Base-by-base conservation (phyloP, 495 filamentous ascomycete species). In the Xylaria curta region DNA sequence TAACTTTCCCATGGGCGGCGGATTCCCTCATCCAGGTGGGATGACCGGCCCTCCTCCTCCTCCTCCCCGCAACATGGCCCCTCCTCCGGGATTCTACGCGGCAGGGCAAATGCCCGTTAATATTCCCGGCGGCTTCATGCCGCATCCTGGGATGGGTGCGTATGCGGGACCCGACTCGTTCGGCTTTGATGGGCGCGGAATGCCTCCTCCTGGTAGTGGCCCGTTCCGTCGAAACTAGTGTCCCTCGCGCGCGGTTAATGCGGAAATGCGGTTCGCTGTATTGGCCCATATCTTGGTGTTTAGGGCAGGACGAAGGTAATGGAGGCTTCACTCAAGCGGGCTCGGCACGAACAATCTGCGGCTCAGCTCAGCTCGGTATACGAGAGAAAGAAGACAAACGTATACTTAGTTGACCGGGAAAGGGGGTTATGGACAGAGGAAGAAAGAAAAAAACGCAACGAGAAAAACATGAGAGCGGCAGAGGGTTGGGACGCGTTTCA, bases 151-250 rank as follows among this genome's bases (percentile, higher is more conserved):
- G 7, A 85, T 88, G 80, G 81, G 80, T 58, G 81, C 81, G 1
- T 87, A 86, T 71, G 84, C 81, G 64, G 84, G 81, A 8, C 85
- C 84, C 5, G 85, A 82, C n/a, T 82, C 79, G 17, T 76, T 77
- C 49, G 82, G 81, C 6, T 85, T 81, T 71, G 84, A 86, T 73
- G 81, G 82, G 49, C 77, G 83, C 58, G 81, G 81, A 19, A 80
- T 80, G 79, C 80, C 80, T 61, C 83, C 82, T 9, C 81, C 82
- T 53, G 76, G 75, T 17, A 75, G 72, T 21, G 76, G 75, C 12
- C 71, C 75, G 46, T 82, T 78, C 70, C 78, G 80, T 66, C 76
- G 78, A 51, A 78, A 78, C 62, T 81, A 76, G 72, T 54, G 7
- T 17, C 28, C 24, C 46, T 44, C n/a, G 17, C 54, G 60, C n/a